Percentiles rank a stretch among this genome's conserved stretches.
Conservation (phyloP, 495 filamentous ascomycete genomes). For the Cercophora scortea region DNA sequence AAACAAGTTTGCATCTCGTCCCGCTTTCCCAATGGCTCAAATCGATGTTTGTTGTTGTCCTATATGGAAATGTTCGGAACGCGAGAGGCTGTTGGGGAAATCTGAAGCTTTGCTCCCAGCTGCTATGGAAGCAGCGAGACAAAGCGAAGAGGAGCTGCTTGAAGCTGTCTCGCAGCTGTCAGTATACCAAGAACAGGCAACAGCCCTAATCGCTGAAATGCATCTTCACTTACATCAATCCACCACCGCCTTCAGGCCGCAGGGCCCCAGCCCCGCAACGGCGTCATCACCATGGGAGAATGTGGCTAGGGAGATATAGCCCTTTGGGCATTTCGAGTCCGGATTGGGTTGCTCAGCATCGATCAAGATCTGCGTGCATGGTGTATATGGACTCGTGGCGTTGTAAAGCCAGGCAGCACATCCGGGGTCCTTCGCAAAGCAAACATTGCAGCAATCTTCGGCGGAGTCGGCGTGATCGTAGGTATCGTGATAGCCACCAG, state of each 20-base stretch:
- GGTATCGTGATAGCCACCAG: background rate
- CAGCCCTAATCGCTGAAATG: background rate
- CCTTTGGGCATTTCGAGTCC: slow-evolving; percentile 10
- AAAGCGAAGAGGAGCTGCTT: too few species aligned
- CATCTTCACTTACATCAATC: background rate
- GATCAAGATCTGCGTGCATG: slow-evolving; percentile 13
- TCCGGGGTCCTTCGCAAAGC: background rate
- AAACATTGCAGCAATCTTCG: slow-evolving; percentile 13
- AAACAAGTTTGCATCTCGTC: too few species aligned
- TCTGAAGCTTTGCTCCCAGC: too few species aligned
- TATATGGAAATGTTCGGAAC: too few species aligned
- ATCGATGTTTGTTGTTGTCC: too few species aligned
- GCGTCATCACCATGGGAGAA: background rate
- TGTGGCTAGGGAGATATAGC: slow-evolving; percentile 2
- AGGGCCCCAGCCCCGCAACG: slow-evolving; percentile 12
- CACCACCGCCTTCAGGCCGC: slow-evolving; percentile 2
- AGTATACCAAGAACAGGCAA: too few species aligned
- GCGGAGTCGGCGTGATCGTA: slow-evolving; percentile 4
- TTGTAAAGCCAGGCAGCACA: slow-evolving; percentile 22
- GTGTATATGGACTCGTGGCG: slow-evolving; percentile 5
- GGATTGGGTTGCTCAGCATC: background rate
- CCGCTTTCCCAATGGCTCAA: too few species aligned
- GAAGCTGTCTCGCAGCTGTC: too few species aligned
- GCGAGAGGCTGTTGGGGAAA: too few species aligned
- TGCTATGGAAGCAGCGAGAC: too few species aligned